Evolutionary conservation across 2,329 filamentous ascomycete species (phyloP).

Genomic region (Beauveria brongniartii): DNA sequence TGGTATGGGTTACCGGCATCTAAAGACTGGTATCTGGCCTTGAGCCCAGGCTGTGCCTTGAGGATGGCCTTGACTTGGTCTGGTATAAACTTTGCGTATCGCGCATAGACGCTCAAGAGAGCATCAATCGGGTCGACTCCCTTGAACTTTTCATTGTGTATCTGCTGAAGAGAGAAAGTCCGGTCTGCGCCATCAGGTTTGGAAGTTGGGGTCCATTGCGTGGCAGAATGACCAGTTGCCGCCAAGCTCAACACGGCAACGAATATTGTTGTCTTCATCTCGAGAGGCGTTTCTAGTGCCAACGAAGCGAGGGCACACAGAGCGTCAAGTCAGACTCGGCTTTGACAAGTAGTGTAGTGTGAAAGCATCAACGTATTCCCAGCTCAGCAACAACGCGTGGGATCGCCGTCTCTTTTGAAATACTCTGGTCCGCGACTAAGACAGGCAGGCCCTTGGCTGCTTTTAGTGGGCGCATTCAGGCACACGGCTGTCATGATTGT

Average conservation of each 20-base stretch:
- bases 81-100: constrained; percentile 28
- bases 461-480: no score
- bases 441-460: background rate
- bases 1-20: constrained; percentile 5
- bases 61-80: constrained; percentile 19
- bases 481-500: background rate
- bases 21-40: constrained; percentile 16
- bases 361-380: background rate
- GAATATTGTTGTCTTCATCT: constrained; percentile 1
- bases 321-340: background rate
- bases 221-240: background rate
- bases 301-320: background rate
- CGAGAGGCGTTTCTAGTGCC: background rate
- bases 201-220: background rate
- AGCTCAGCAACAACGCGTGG: background rate
- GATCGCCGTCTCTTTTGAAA: background rate
- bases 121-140: constrained; percentile 24
- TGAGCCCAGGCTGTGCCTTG: constrained; percentile 17
- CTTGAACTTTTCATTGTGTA: constrained; percentile 26
- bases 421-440: background rate
- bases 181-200: background rate
- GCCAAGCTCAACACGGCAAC: background rate
- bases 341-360: background rate
- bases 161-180: constrained; percentile 23
- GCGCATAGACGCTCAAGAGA: constrained; percentile 26